Conservation (phyloP, 2,329 filamentous ascomycete species). For the Pyricularia sp. region DNA sequence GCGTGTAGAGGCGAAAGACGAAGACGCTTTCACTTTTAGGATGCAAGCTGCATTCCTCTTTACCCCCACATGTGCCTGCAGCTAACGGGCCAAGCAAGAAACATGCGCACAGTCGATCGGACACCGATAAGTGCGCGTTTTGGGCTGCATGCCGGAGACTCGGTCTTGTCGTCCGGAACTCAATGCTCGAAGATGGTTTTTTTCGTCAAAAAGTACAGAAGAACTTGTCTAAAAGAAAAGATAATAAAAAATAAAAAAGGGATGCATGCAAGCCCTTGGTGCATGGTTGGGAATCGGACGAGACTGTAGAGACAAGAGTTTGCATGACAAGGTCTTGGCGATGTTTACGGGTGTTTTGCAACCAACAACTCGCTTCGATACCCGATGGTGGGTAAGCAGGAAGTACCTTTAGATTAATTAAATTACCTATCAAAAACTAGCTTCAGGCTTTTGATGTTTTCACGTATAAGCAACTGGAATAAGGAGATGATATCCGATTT, state of each 20-base stretch:
- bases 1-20: neutral
- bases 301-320: neutral
- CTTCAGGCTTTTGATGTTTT: neutral
- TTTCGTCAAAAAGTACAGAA: neutral
- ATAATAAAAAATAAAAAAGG: too few relatives aligned
- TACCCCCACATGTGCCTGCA: neutral
- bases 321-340: neutral
- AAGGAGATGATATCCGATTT: neutral
- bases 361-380: neutral
- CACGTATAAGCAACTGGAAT: neutral
- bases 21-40: neutral
- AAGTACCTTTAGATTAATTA: neutral
- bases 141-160: neutral
- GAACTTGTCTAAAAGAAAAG: neutral
- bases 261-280: neutral
- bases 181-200: neutral
- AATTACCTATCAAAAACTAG: neutral
- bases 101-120: neutral
- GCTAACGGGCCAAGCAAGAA: neutral
- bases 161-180: neutral
- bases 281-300: neutral
- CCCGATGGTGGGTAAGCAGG: neutral
- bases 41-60: neutral
- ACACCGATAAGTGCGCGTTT: neutral
- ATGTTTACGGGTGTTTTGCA: neutral